Base-by-base conservation (phyloP, 495 filamentous ascomycete species). In the Hypoxylon subgilvum region DNA sequence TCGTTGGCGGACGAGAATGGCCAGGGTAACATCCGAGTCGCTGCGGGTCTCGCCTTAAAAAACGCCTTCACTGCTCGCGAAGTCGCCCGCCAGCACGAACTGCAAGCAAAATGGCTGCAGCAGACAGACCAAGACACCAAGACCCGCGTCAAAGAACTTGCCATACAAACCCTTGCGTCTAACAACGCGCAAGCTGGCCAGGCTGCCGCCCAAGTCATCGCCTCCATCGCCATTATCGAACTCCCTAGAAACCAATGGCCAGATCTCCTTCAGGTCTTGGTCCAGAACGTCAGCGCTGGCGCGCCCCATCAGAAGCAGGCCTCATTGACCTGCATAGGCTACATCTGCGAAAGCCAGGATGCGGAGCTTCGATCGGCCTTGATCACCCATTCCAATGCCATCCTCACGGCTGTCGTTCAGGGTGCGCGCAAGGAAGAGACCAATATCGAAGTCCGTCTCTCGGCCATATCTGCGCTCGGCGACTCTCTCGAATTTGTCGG, bases 401-500 rank as follows among this genome's bases (percentile, higher is more conserved):
- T 98, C 71, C 79, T 98, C 62, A 97, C 95, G 14, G 94, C 94
- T 31, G 94, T 98, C 32, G 93, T 98, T 0, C 95, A 97, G 74
- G 94, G 94, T 61, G 94, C 94, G 41, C 86, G 94, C 41, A 97
- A 96, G 69, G 95, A 97, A 73, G 95, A 97, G 80, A 72, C 84
- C 8, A 97, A 92, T 76, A 74, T 76, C 61, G 92, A 97, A 68
- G 92, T 98, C 30, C 90, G 94, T 39, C 82, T 88, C 59, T 90
- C 94, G 28, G 94, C 94, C 65, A 92, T 98, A 70, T 88, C 88
- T 47, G 95, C 94, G 14, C 86, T 98, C 12, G 89, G 91, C 65
- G 95, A 98, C 70, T 96, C 91, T n/a, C 85, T 97, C 18, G 94
- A 98, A 73, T 98, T 98, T 71, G 93, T 98, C 27, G 84, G 90